Conservation (phyloP, 2,329 filamentous ascomycete genomes). For the Penicillium expansum region DNA sequence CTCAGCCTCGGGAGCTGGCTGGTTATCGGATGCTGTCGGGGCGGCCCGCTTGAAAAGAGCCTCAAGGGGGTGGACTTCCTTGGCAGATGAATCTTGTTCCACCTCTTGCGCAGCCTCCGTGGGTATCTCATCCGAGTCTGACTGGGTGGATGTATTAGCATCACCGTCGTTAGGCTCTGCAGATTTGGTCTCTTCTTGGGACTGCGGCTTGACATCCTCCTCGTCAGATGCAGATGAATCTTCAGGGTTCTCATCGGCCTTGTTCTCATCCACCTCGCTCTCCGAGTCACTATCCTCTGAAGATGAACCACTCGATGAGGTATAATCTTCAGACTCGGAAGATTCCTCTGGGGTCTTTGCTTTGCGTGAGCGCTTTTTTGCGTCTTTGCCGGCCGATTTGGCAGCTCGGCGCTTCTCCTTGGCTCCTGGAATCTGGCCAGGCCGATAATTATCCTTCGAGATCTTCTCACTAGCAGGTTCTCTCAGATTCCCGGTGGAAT, state of each 20-base stretch:
- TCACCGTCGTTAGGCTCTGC: slow-evolving; percentile 8
- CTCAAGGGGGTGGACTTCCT: slow-evolving; percentile 77
- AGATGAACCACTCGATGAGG: slow-evolving; percentile 39
- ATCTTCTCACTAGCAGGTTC: slow-evolving; percentile 32
- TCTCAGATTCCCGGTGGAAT: slow-evolving; percentile 72
- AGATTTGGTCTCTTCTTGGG: slow-evolving; percentile 5
- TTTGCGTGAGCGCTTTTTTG: slow-evolving; percentile 12
- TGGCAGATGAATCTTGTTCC: slow-evolving; percentile 40
- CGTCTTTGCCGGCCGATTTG: slow-evolving; percentile 11
- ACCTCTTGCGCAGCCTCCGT: slow-evolving; percentile 12
- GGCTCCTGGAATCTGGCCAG: slow-evolving; percentile 31
- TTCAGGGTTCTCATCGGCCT: slow-evolving; percentile 16
- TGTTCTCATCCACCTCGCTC: slow-evolving; percentile 22
- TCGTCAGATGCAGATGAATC: slow-evolving; percentile 28
- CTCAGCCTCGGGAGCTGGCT: slow-evolving; percentile 44
- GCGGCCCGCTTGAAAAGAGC: slow-evolving; percentile 80
- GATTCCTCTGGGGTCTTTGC: slow-evolving; percentile 17
- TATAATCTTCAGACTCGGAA: slow-evolving; percentile 33
- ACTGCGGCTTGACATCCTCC: slow-evolving; percentile 16
- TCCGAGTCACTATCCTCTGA: slow-evolving; percentile 27
- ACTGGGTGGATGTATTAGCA: neutral
- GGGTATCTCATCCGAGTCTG: slow-evolving; percentile 10
- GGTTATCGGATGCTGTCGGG: slow-evolving; percentile 35
- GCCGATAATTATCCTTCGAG: slow-evolving; percentile 30
- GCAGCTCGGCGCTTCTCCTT: slow-evolving; percentile 29